Percentiles rank a stretch among this genome's conserved stretches.
Conservation (phyloP, 768 basidiomycete species). For the Dioszegia hungarica region DNA sequence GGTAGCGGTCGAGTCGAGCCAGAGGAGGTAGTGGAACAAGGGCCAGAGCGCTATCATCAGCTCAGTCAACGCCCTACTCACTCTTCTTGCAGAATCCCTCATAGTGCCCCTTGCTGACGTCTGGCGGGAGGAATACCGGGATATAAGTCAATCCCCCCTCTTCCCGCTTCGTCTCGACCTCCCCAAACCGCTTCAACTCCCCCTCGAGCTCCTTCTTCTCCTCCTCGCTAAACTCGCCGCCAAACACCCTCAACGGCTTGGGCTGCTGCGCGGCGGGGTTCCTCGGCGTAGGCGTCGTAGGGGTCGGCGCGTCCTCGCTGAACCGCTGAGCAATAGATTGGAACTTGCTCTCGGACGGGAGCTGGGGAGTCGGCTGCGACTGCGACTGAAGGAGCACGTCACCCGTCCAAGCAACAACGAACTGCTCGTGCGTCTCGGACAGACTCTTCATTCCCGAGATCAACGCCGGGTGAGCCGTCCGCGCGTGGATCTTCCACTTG, state of each 20-base stretch:
- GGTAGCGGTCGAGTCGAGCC: slow-evolving; percentile 84
- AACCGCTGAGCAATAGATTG: slow-evolving; percentile 10
- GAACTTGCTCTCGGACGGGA: slow-evolving; percentile 17
- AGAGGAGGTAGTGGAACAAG: slow-evolving; percentile 94
- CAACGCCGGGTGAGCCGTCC: slow-evolving; percentile 92
- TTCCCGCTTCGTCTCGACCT: slow-evolving; percentile 52
- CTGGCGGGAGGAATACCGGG: slow-evolving; percentile 61
- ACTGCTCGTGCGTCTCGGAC: slow-evolving; percentile 75
- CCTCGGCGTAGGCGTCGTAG: background rate
- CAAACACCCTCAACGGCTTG: slow-evolving; percentile 32
- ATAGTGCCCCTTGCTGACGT: slow-evolving; percentile 87
- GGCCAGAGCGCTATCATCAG: slow-evolving; percentile 80
- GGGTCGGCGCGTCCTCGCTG: slow-evolving; percentile 1
- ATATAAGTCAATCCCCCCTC: slow-evolving; percentile 63
- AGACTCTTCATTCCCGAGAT: slow-evolving; percentile 86
- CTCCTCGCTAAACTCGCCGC: slow-evolving; percentile 54
- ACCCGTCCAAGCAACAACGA: slow-evolving; percentile 91
- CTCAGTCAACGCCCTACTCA: slow-evolving; percentile 51
- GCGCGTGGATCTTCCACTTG: slow-evolving; percentile 69
- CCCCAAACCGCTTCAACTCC: slow-evolving; percentile 60
- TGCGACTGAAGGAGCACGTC: slow-evolving; percentile 61
- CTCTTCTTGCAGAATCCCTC: slow-evolving; percentile 98
- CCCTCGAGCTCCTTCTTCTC: slow-evolving; percentile 65
- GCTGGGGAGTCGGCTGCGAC: slow-evolving; percentile 45
- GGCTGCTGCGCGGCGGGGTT: slow-evolving; percentile 11